A percentile compares a stretch with the other conserved stretches of the same genome.
phyloP scores from a whole-genome alignment of 2,329 filamentous ascomycete genomes.

The Microdochium paspali region DNA sequence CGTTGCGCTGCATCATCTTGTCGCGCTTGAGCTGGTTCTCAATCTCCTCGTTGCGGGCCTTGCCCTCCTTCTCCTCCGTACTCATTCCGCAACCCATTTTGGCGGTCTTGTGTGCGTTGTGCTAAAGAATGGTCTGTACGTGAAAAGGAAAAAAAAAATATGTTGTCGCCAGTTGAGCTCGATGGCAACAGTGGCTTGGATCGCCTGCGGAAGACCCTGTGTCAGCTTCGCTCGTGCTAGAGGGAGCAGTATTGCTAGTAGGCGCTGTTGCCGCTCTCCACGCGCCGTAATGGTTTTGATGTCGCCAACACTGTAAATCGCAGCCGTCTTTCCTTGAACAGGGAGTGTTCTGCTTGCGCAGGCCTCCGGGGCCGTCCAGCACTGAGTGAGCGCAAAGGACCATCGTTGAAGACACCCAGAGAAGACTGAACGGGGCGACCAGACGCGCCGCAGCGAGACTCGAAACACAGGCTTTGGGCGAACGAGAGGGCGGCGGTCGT shows the following conservation, averaged over 20 bases:
- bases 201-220: neutral
- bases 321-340: no score
- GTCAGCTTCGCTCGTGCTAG: neutral
- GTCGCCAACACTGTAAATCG: no score
- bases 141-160: neutral
- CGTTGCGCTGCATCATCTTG: slow-evolving; percentile 97
- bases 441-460: neutral
- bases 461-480: neutral
- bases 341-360: no score
- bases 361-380: no score
- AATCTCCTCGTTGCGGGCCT: slow-evolving; percentile 99
- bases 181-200: neutral
- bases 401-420: no score
- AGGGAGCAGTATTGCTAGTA: no score
- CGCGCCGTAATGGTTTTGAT: no score
- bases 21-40: slow-evolving; percentile 98
- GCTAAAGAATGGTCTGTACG: neutral
- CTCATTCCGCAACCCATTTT: slow-evolving; percentile 99
- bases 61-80: slow-evolving; percentile 99
- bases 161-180: neutral
- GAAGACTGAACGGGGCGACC: neutral
- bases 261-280: no score
- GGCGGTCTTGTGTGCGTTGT: slow-evolving; percentile 27
- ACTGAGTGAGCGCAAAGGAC: no score
- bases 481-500: neutral